phyloP scores from a whole-genome alignment of 768 basidiomycete genomes.

The Podaxis sp. region DNA sequence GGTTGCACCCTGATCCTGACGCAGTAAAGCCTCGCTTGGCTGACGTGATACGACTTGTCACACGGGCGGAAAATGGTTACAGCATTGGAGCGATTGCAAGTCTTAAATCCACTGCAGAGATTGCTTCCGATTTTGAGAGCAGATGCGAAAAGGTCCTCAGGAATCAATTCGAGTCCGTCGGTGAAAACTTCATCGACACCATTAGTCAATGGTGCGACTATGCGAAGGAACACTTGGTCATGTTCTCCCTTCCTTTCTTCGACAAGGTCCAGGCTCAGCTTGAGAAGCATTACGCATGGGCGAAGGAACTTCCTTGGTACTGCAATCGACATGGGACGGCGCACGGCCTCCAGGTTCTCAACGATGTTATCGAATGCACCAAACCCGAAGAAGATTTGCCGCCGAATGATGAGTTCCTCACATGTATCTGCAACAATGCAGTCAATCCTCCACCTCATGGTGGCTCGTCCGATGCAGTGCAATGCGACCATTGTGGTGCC shows the following conservation, averaged over 20 bases:
- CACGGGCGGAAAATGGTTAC: constrained; percentile 74
- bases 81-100: constrained; percentile 61
- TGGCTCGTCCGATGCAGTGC: constrained; percentile 74
- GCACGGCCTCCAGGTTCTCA: constrained; percentile 61
- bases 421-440: constrained; percentile 75
- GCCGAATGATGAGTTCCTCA: constrained; percentile 76
- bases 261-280: constrained; percentile 71
- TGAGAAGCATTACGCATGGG: constrained; percentile 62
- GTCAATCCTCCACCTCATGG: constrained; percentile 80
- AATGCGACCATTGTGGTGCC: constrained; percentile 87
- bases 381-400: constrained; percentile 76
- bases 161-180: constrained; percentile 50
- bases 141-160: constrained; percentile 73
- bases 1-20: constrained; percentile 56
- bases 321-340: constrained; percentile 60
- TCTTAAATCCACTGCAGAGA: constrained; percentile 65
- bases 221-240: constrained; percentile 62
- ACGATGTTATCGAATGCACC: constrained; percentile 74
- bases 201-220: constrained; percentile 74
- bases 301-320: constrained; percentile 76
- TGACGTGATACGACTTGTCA: constrained; percentile 66
- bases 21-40: constrained; percentile 56
- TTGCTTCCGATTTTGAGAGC: constrained; percentile 73
- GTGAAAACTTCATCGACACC: constrained; percentile 65
- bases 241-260: constrained; percentile 71